These are phyloP conservation scores for Orbilia oligospora DNA, from an alignment of 2,329 filamentous ascomycete species.

Conservation along the genomic window DNA sequence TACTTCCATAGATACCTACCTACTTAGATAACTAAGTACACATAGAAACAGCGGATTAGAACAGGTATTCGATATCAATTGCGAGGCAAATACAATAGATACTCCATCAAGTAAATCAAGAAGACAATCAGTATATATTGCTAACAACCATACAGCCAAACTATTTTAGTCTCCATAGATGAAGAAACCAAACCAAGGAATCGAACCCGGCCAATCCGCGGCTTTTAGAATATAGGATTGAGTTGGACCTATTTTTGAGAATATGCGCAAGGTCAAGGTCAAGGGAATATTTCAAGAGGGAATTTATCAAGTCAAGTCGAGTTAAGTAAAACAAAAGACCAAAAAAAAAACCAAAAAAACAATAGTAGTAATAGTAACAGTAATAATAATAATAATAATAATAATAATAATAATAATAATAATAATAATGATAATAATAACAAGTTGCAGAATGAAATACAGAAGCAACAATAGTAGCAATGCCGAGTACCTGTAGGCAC, in stretches of 20 bases:
- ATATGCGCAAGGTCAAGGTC: background rate
- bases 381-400: background rate
- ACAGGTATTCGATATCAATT: background rate
- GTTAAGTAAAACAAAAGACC: too few species aligned
- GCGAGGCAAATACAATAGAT: background rate
- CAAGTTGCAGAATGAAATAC: too few species aligned
- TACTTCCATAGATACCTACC: too few species aligned
- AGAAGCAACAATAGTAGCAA: too few species aligned
- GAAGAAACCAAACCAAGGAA: background rate
- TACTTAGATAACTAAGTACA: too few species aligned
- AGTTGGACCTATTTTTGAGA: background rate
- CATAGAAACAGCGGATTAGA: background rate
- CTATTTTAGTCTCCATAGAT: background rate
- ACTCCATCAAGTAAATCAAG: background rate
- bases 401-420: too few species aligned
- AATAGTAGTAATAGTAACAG: too few species aligned
- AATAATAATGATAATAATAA: too few species aligned
- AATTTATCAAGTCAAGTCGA: background rate
- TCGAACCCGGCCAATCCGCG: background rate
- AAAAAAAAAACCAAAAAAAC: background rate
- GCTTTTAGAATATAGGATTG: background rate
- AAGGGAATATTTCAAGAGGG: background rate
- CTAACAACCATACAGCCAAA: background rate
- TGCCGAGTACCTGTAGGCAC: background rate
- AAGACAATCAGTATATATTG: constrained; percentile 16